phyloP scores from a whole-genome alignment of 495 filamentous ascomycete genomes.

The Monascus purpureus region DNA sequence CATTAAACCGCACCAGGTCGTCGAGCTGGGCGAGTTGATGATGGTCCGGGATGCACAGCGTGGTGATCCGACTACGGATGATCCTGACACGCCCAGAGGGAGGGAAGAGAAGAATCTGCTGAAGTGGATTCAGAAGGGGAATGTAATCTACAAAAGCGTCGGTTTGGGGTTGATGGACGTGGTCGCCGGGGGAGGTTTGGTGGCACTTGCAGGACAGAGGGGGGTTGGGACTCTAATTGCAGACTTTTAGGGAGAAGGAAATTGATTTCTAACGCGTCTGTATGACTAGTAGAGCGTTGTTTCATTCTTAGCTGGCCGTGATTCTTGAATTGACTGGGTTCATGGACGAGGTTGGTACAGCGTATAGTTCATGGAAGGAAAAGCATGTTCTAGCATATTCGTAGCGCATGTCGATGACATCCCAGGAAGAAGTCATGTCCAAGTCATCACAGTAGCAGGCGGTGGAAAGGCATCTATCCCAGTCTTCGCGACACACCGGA shows the following conservation, averaged over 20 bases:
- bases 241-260: conserved; percentile 44
- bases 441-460: too few relatives aligned
- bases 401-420: neutral
- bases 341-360: too few relatives aligned
- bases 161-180: conserved; percentile 35
- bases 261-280: neutral
- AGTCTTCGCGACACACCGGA: too few relatives aligned
- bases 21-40: conserved; percentile 76
- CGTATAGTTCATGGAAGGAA: too few relatives aligned
- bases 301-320: too few relatives aligned
- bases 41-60: conserved; percentile 46
- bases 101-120: conserved; percentile 43
- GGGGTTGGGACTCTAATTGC: conserved; percentile 59
- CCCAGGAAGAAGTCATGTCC: too few relatives aligned
- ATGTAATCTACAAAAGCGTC: conserved; percentile 46
- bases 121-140: conserved; percentile 64
- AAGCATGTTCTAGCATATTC: neutral
- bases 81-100: conserved; percentile 28
- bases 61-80: conserved; percentile 16
- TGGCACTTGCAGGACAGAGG: conserved; percentile 57
- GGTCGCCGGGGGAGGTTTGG: conserved; percentile 59
- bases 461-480: too few relatives aligned
- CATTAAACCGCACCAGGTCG: conserved; percentile 53
- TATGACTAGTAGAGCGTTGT: neutral
- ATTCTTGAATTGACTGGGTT: too few relatives aligned